Evolutionary conservation across 352 stramenopile genomes (phyloP).

Genomic region (Globisporangium barbulae): DNA sequence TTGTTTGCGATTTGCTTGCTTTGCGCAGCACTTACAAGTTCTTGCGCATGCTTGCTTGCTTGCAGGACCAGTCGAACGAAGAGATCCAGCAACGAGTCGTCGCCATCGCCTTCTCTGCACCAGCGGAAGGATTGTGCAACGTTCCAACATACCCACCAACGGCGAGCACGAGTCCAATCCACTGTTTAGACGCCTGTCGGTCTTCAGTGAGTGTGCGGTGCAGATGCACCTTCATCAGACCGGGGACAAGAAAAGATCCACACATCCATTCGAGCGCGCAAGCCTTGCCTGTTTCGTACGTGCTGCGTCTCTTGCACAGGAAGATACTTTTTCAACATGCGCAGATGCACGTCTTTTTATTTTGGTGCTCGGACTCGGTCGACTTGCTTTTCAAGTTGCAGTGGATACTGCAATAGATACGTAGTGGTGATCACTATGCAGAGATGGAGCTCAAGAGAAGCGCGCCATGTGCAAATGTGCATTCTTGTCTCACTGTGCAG

Average conservation of each 20-base stretch:
- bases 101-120: neutral
- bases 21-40: neutral
- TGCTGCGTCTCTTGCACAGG: neutral
- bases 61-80: neutral
- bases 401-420: too few species aligned
- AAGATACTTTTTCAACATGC: neutral
- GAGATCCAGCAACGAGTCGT: neutral
- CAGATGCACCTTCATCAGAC: neutral
- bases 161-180: constrained; percentile 1
- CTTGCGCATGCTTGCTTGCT: neutral
- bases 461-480: too few species aligned
- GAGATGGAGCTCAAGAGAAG: too few species aligned
- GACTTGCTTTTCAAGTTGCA: too few species aligned
- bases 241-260: too few species aligned
- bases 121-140: constrained; percentile 2
- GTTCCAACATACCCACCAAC: constrained; percentile 11
- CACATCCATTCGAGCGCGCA: too few species aligned
- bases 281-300: too few species aligned
- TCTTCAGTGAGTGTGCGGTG: neutral
- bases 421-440: too few species aligned
- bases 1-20: neutral
- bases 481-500: too few species aligned
- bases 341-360: too few species aligned
- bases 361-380: too few species aligned
- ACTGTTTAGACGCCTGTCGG: neutral